Percentiles rank a stretch among this genome's conserved stretches.
These are phyloP conservation scores for Leishmania turanica DNA, from an alignment of 208 protist genomes.

Conservation along the genomic window DNA sequence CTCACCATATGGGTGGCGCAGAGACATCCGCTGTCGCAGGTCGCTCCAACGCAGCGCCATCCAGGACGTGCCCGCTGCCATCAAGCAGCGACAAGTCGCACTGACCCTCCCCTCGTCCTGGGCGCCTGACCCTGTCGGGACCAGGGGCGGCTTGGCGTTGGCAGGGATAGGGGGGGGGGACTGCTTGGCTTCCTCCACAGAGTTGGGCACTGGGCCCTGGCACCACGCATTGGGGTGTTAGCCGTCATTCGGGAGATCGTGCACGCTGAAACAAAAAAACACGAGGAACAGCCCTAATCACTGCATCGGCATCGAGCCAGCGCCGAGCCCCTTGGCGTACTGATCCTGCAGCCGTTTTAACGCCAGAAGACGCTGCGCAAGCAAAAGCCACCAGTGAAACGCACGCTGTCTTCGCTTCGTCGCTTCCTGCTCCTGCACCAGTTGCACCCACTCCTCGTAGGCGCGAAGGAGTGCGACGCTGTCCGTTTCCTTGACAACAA, in stretches of 20 bases:
- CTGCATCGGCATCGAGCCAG: constrained; percentile 45
- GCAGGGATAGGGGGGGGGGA: background rate
- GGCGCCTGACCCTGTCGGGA: background rate
- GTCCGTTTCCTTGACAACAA: constrained; percentile 75
- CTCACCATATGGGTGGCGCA: background rate
- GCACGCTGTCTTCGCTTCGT: constrained; percentile 69
- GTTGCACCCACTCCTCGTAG: constrained; percentile 86
- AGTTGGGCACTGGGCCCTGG: background rate
- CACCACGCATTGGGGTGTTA: background rate
- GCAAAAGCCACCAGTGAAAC: constrained; percentile 85
- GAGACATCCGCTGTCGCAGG: background rate
- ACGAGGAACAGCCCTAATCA: background rate
- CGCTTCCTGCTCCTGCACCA: constrained; percentile 84
- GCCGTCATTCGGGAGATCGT: background rate
- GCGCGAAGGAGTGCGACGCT: constrained; percentile 53
- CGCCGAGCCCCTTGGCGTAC: constrained; percentile 64
- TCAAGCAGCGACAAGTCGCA: background rate
- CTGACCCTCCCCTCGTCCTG: background rate
- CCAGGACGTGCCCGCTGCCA: background rate
- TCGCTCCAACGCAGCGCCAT: background rate
- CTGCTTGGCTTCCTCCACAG: background rate
- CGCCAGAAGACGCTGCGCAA: constrained; percentile 75
- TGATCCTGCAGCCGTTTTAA: constrained; percentile 76
- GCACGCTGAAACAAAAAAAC: background rate
- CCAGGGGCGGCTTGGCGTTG: background rate